Percentiles rank a stretch among this genome's conserved stretches.
Conservation (phyloP, 129 eudicot genomes). For the Ambrosia artemisiifolia region DNA sequence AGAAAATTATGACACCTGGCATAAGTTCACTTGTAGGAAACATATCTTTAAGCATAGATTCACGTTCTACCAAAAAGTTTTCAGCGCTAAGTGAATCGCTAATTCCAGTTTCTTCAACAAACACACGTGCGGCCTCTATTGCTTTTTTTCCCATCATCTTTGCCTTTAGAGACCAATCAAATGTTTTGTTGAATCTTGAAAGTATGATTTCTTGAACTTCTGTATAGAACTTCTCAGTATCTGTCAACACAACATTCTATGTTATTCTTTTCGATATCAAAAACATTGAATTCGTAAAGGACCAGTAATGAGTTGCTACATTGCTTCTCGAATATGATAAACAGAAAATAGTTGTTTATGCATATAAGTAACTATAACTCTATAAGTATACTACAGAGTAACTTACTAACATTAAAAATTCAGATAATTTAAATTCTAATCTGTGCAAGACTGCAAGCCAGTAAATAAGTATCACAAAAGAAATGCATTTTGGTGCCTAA, state of each 20-base stretch:
- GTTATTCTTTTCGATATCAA: conserved; percentile 3
- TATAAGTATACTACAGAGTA: not conserved
- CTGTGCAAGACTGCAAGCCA: not conserved
- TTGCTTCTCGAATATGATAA: not conserved
- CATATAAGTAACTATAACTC: not conserved
- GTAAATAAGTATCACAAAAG: not conserved
- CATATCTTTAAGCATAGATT: conserved; percentile 66
- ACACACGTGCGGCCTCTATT: conserved; percentile 87
- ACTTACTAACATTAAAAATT: not conserved
- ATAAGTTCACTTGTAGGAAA: conserved; percentile 88
- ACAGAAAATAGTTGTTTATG: not conserved
- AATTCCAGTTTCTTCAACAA: conserved; percentile 93
- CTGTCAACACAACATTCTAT: conserved; percentile 40
- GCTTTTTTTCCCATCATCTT: conserved; percentile 99
- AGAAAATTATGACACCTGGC: conserved; percentile 66
- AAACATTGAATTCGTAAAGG: conserved; percentile 3
- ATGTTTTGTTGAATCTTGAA: conserved; percentile 82
- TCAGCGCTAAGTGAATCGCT: conserved; percentile 75
- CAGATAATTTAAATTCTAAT: not conserved
- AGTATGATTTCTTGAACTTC: conserved; percentile 94
- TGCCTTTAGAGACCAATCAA: conserved; percentile 96
- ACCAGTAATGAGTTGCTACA: not conserved
- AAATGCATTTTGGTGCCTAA: not conserved
- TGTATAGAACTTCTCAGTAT: conserved; percentile 91
- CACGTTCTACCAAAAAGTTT: conserved; percentile 79